Evolutionary conservation across 176 grass and related monocot species (phyloP).

Genomic region (Avena insularis): DNA sequence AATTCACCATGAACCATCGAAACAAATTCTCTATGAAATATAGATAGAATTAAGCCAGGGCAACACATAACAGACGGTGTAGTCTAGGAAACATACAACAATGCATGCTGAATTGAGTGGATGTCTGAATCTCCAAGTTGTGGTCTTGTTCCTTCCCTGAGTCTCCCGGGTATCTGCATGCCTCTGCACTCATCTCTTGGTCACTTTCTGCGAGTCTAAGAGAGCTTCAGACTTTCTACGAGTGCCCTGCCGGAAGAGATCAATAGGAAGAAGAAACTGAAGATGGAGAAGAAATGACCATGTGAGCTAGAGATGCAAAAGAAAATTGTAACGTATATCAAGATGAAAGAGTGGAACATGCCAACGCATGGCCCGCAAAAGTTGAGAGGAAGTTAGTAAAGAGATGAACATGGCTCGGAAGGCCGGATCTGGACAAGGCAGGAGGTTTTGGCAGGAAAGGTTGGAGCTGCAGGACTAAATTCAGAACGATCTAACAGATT

Average conservation of each 20-base stretch:
- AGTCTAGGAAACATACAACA: background rate
- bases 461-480: background rate
- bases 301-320: background rate
- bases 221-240: background rate
- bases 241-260: background rate
- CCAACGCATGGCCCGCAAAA: background rate
- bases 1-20: too few relatives aligned
- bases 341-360: slow-evolving; percentile 10
- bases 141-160: background rate
- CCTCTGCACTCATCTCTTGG: background rate
- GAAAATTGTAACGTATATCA: background rate
- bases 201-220: background rate
- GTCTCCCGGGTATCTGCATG: background rate
- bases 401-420: background rate
- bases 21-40: background rate
- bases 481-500: background rate
- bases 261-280: background rate
- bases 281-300: slow-evolving; percentile 2
- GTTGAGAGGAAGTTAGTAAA: background rate
- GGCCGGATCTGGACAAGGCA: background rate
- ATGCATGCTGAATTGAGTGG: background rate
- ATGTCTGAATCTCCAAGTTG: background rate
- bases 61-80: background rate
- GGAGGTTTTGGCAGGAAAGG: background rate
- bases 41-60: background rate